Percentiles rank a stretch among this genome's conserved stretches.
phyloP scores from a whole-genome alignment of 768 basidiomycete genomes.

The Strobilomyces confusus region DNA sequence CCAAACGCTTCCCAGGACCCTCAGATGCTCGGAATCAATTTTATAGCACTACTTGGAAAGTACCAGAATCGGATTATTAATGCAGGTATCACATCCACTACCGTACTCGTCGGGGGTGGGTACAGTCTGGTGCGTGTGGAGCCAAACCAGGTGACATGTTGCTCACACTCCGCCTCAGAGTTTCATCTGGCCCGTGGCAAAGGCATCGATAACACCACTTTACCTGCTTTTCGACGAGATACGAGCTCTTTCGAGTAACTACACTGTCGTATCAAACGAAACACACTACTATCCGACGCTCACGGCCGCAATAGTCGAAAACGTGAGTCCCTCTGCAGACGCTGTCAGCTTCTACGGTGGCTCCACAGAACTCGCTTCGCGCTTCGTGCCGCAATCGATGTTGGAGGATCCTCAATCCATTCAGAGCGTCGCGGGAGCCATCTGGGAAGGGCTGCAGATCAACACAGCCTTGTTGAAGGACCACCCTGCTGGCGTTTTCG shows the following conservation, averaged over 20 bases:
- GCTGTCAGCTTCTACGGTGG: constrained; percentile 7
- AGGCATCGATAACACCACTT: constrained; percentile 6
- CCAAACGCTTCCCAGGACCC: constrained; percentile 14
- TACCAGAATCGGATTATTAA: constrained; percentile 12
- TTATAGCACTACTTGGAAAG: constrained; percentile 18
- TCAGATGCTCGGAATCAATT: constrained; percentile 7
- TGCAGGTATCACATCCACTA: constrained; percentile 4
- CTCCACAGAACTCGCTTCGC: constrained; percentile 8
- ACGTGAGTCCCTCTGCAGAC: constrained; percentile 8
- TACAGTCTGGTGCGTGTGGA: constrained; percentile 9
- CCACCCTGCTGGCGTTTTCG: background rate
- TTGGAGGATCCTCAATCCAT: constrained; percentile 2
- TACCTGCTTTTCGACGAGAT: constrained; percentile 16
- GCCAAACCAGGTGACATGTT: too few relatives aligned
- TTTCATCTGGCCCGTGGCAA: constrained; percentile 8
- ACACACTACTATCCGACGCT: constrained; percentile 15
- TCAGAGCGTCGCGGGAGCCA: constrained; percentile 13
- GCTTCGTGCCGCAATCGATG: constrained; percentile 15
- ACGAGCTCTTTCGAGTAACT: constrained; percentile 6
- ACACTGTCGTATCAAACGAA: constrained; percentile 8
- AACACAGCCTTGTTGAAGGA: background rate
- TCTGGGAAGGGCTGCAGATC: constrained; percentile 16
- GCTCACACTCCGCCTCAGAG: background rate
- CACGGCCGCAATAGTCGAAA: constrained; percentile 1
- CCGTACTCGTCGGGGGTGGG: background rate